A percentile compares a stretch with the other conserved stretches of the same genome.
Conservation (phyloP, 2,329 filamentous ascomycete species). For the Blastomyces silverae region DNA sequence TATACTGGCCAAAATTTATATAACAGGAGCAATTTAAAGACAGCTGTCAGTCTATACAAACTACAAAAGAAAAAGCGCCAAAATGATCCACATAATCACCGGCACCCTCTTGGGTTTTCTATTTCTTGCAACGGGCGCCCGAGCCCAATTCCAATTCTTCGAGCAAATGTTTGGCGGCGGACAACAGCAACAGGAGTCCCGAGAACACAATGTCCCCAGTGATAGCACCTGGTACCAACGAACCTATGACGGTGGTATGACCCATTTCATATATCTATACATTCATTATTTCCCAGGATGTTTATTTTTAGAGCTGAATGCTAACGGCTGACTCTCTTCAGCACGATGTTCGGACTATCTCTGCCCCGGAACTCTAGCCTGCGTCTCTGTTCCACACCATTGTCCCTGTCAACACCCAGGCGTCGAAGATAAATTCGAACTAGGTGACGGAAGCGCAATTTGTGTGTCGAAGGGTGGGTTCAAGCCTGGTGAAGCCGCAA, state of each 20-base stretch:
- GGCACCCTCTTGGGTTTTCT: slow-evolving; percentile 44
- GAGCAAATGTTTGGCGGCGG: slow-evolving; percentile 84
- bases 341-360: slow-evolving; percentile 90
- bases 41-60: not conserved
- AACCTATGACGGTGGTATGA: slow-evolving; percentile 20
- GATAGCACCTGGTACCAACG: slow-evolving; percentile 74
- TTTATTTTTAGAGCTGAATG: slow-evolving; percentile 7
- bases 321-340: slow-evolving; percentile 32
- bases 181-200: slow-evolving; percentile 54
- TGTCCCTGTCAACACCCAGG: slow-evolving; percentile 81
- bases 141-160: slow-evolving; percentile 93
- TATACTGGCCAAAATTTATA: not conserved
- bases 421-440: slow-evolving; percentile 68
- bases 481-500: slow-evolving; percentile 41
- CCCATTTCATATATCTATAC: not conserved
- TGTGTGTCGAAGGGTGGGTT: slow-evolving; percentile 46
- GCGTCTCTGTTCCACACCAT: slow-evolving; percentile 93
- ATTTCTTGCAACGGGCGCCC: slow-evolving; percentile 52
- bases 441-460: slow-evolving; percentile 45
- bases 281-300: not conserved
- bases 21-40: not conserved
- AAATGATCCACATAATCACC: slow-evolving; percentile 20
- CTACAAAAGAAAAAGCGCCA: slow-evolving; percentile 22
- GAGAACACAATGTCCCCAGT: slow-evolving; percentile 68
- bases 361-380: slow-evolving; percentile 87